Conservation (phyloP, 2,329 filamentous ascomycete species). For the Amphichorda felina region DNA sequence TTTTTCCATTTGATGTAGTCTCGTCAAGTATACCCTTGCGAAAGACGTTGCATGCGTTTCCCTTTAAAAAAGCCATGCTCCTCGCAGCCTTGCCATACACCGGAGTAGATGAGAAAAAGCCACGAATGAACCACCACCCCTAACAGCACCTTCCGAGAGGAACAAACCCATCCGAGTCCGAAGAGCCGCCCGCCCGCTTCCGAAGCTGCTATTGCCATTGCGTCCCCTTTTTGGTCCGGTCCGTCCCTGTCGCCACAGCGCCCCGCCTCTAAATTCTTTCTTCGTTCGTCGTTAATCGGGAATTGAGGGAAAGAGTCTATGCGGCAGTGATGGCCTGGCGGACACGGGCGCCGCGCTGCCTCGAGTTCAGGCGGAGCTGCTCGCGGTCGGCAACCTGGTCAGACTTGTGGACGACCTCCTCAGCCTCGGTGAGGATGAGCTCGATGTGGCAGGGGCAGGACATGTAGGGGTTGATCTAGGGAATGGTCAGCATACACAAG, state of each 20-base stretch:
- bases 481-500: background rate
- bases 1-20: conserved; percentile 2
- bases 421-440: conserved; percentile 95
- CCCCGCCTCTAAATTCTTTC: too few species aligned
- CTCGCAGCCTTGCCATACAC: conserved; percentile 8
- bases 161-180: too few species aligned
- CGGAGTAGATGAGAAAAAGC: conserved; percentile 5
- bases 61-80: conserved; percentile 7
- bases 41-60: conserved; percentile 4
- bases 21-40: conserved; percentile 1
- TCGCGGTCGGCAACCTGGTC: conserved; percentile 67
- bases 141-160: background rate
- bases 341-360: conserved; percentile 72
- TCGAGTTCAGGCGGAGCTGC: conserved; percentile 63
- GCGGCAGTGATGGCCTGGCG: conserved; percentile 54
- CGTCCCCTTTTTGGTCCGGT: too few species aligned
- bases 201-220: too few species aligned
- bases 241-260: too few species aligned
- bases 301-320: conserved; percentile 24
- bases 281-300: too few species aligned
- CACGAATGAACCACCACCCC: conserved; percentile 2
- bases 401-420: conserved; percentile 92
- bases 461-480: conserved; percentile 99
- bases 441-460: conserved; percentile 99
- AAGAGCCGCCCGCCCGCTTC: too few species aligned